Conservation (phyloP, 345 rosid species). For the Dovyalis caffra region DNA sequence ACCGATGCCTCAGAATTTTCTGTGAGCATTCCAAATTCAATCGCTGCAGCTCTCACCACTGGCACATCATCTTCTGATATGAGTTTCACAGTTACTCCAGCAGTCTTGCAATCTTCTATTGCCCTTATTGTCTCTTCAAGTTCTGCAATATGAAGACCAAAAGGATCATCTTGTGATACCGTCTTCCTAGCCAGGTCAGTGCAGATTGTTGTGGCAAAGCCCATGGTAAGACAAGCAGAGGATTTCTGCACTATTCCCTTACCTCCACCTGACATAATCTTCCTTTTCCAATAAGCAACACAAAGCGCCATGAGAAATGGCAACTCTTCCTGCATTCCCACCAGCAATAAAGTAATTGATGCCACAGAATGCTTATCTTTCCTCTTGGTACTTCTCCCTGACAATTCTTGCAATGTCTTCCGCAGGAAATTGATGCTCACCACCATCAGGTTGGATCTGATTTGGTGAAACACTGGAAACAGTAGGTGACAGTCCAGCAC, state of each 20-base stretch:
- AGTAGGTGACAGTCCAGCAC: too few relatives aligned
- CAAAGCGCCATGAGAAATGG: conserved; percentile 11
- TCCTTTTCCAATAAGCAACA: conserved; percentile 4
- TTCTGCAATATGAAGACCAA: too few relatives aligned
- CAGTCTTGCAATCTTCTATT: neutral
- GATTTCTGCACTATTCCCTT: conserved; percentile 19
- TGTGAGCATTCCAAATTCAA: conserved; percentile 9
- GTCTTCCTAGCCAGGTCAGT: neutral
- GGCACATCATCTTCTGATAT: conserved; percentile 19
- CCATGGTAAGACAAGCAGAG: conserved; percentile 30
- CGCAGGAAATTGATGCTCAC: too few relatives aligned
- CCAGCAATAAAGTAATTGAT: too few relatives aligned
- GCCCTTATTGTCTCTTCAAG: neutral
- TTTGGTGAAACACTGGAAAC: too few relatives aligned
- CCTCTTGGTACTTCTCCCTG: too few relatives aligned
- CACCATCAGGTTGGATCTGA: too few relatives aligned
- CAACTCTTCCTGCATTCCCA: neutral
- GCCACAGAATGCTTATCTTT: too few relatives aligned
- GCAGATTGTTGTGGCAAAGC: conserved; percentile 26
- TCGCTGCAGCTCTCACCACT: conserved; percentile 17
- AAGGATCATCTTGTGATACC: neutral
- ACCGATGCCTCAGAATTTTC: neutral
- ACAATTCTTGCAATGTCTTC: too few relatives aligned
- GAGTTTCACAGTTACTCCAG: conserved; percentile 22
- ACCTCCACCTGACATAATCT: neutral